Base-by-base conservation (phyloP, 2,329 filamentous ascomycete genomes). In the Cytospora piceicola region DNA sequence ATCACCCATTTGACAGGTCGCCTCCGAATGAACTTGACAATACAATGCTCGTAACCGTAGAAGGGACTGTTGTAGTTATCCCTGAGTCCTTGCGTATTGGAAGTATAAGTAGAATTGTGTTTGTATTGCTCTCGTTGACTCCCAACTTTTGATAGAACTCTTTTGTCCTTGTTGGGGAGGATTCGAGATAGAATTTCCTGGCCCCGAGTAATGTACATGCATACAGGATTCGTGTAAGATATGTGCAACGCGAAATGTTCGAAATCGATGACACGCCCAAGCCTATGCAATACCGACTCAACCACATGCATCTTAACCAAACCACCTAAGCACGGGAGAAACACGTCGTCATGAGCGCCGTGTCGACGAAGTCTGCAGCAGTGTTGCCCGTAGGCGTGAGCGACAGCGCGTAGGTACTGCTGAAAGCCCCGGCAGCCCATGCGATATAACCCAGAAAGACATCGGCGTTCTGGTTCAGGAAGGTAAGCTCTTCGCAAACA, bases 331-430 rank as follows among this genome's bases (percentile, higher is more conserved):
- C 39, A 22, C 65, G 49, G 14, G 62, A 62, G 27, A 62, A 61
- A 68, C 80, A 82, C 68, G 80, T 68, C 54, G 75, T 75, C 77
- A 81, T 77, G 34, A 83, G 70, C n/a, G 76, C 67, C 67, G 77
- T 80, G 69, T 83, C 78, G 39, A 75, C 71, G 58, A 67, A 65
- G 15, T 74, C 68, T 22, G 66, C 69, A 39, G 73, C 74, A 24
- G 72, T 72, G 30, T 74, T 72, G 61, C 70, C 71, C 5, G 67
- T 70, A 1, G 74, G 74, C 24, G 72, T 72, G 69, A 73, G 69
- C 54, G 69, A 69, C 29, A 75, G 70, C 49, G 72, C 67, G 55
- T 75, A 75, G 9, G 67, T 67, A 9, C 68, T 54, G 56, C 65
- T 68, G 65, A 75, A 75, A 9, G 63, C 63, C 11, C 74, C 74